Evolutionary conservation across 2,329 filamentous ascomycete genomes (phyloP).

Genomic region (Cladorrhinum sp.): DNA sequence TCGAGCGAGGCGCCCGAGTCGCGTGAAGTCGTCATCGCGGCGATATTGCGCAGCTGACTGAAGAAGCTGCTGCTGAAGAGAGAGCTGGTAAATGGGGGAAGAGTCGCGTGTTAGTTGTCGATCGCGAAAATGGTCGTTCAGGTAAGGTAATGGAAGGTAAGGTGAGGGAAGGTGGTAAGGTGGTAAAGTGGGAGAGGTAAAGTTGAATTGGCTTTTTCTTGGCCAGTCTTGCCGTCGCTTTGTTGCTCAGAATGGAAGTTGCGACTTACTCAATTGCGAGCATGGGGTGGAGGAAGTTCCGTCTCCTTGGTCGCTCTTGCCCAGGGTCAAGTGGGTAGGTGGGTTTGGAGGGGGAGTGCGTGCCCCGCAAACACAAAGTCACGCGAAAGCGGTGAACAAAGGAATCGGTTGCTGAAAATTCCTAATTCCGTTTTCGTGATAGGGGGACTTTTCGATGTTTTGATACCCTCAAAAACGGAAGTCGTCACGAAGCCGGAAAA

Average conservation of each 20-base stretch:
- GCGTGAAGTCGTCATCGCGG: slow-evolving; percentile 26
- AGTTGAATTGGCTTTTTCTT: slow-evolving; percentile 6
- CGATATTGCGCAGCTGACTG: slow-evolving; percentile 29
- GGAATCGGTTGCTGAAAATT: background rate
- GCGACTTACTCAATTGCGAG: slow-evolving; percentile 28
- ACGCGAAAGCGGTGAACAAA: background rate
- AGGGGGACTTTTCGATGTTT: background rate
- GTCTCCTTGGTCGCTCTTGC: slow-evolving; percentile 12
- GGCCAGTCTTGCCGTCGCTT: background rate
- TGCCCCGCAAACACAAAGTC: background rate
- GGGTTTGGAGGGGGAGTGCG: background rate
- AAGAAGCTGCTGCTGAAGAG: slow-evolving; percentile 28
- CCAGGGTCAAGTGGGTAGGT: background rate
- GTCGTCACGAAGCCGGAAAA: background rate
- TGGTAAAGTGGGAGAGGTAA: background rate
- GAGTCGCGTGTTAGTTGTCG: slow-evolving; percentile 17
- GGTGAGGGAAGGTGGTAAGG: background rate
- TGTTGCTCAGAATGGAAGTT: background rate
- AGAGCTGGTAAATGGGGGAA: slow-evolving; percentile 19
- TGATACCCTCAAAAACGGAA: background rate
- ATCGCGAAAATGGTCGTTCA: background rate
- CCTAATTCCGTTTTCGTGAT: background rate
- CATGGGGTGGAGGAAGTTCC: slow-evolving; percentile 22
- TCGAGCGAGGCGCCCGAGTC: slow-evolving; percentile 10
- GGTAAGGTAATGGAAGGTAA: background rate